phyloP scores from a whole-genome alignment of 164 flowering plant species.

The Sextonia rubra region DNA sequence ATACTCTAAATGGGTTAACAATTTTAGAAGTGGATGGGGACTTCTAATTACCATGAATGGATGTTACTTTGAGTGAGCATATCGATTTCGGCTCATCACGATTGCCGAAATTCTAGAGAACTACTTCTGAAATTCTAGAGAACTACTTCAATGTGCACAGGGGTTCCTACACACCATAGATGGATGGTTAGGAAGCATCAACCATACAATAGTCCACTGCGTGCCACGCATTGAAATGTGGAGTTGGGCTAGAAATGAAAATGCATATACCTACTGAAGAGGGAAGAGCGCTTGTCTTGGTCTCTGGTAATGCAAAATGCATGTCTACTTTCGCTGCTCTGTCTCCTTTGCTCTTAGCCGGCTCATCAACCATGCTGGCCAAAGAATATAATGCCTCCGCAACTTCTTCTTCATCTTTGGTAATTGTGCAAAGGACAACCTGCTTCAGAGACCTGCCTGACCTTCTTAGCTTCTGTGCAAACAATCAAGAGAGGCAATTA shows the following conservation, averaged over 20 bases:
- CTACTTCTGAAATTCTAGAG: no score
- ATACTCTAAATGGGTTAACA: not conserved
- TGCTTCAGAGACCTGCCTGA: conserved; percentile 17
- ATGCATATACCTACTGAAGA: conserved; percentile 26
- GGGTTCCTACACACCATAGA: no score
- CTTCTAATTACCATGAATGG: not conserved
- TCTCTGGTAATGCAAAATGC: conserved; percentile 20
- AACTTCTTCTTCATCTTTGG: conserved; percentile 88
- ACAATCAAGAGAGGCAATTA: not conserved
- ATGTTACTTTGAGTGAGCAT: no score
- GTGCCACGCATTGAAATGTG: no score
- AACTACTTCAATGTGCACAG: no score
- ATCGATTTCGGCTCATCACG: no score
- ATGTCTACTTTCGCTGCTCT: conserved; percentile 11
- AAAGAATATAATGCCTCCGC: conserved; percentile 67
- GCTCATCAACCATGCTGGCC: conserved; percentile 42
- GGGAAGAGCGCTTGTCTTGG: conserved; percentile 8
- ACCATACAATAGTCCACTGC: no score
- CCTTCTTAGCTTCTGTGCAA: conserved; percentile 35
- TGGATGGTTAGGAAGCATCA: no score
- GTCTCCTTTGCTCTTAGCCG: conserved; percentile 13
- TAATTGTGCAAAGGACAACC: conserved; percentile 26
- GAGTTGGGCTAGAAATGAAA: not conserved
- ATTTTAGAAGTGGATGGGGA: not conserved
- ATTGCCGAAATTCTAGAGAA: no score